Percentiles rank a stretch among this genome's conserved stretches.
Evolutionary conservation across 495 filamentous ascomycete genomes (phyloP).

Genomic region (Diplogelasinospora grovesii): DNA sequence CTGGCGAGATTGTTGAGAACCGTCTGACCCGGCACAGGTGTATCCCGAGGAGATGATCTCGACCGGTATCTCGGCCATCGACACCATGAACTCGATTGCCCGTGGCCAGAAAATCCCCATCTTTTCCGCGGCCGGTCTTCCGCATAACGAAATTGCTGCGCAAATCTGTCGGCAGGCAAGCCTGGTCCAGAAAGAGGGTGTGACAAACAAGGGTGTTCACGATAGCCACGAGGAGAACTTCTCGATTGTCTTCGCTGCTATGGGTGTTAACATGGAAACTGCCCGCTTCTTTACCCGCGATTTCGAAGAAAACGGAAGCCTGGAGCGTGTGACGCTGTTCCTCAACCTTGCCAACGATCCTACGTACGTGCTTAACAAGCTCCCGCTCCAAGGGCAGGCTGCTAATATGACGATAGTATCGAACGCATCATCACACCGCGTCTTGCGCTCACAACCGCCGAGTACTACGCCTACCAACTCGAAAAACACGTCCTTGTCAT

Average conservation of each 20-base stretch:
- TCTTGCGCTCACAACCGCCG: constrained; percentile 94
- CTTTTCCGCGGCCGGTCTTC: constrained; percentile 96
- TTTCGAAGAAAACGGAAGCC: constrained; percentile 98
- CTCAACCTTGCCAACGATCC: constrained; percentile 98
- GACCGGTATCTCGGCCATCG: constrained; percentile 98
- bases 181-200: constrained; percentile 71
- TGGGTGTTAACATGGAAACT: constrained; percentile 99
- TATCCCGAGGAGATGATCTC: constrained; percentile 99
- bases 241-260: constrained; percentile 97
- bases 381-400: constrained; percentile 2
- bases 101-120: constrained; percentile 99
- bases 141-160: constrained; percentile 98
- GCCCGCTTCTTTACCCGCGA: constrained; percentile 97
- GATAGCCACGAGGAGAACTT: constrained; percentile 99
- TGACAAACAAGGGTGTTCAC: constrained; percentile 85
- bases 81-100: constrained; percentile 99
- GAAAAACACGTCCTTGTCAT: constrained; percentile 99
- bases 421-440: constrained; percentile 99
- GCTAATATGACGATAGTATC: constrained; percentile 54
- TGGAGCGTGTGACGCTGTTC: constrained; percentile 96
- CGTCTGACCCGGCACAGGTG: constrained; percentile 47
- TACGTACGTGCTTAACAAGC: constrained; percentile 59
- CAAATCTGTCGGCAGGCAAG: constrained; percentile 96
- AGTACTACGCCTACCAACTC: constrained; percentile 99
- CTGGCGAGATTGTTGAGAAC: background rate